Evolutionary conservation across 2,329 filamentous ascomycete genomes (phyloP).

Genomic region (Aspergillus tanneri): DNA sequence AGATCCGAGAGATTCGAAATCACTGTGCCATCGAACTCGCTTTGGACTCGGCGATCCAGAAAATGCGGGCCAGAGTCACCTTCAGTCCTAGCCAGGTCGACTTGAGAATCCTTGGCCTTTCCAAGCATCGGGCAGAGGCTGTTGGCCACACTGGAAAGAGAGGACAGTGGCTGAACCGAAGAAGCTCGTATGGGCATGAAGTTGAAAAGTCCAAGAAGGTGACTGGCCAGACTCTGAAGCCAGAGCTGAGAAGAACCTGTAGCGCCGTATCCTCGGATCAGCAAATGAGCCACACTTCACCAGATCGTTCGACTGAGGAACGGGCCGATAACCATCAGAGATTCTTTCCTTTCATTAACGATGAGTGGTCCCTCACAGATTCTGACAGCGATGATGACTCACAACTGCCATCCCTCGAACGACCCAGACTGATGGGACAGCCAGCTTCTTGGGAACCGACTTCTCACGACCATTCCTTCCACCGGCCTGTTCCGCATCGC

Average conservation of each 20-base stretch:
- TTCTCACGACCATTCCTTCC: constrained; percentile 4
- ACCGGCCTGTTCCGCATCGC: constrained; percentile 1
- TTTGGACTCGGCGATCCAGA: constrained; percentile 50
- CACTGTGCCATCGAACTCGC: constrained; percentile 86
- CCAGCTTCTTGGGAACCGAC: constrained; percentile 12
- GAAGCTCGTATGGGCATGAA: constrained; percentile 36
- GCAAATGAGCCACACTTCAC: constrained; percentile 1
- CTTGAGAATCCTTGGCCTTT: constrained; percentile 18
- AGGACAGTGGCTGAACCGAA: constrained; percentile 22
- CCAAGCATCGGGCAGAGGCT: constrained; percentile 19
- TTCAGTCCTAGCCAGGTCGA: constrained; percentile 32
- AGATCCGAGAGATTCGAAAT: constrained; percentile 79
- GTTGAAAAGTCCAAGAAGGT: constrained; percentile 21
- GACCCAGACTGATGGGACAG: constrained; percentile 2
- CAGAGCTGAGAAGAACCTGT: constrained; percentile 18
- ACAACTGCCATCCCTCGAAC: constrained; percentile 2
- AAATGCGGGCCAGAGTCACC: constrained; percentile 41
- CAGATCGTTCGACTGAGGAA: not conserved
- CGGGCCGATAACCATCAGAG: not conserved
- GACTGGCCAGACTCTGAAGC: constrained; percentile 7
- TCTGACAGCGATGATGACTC: constrained; percentile 15
- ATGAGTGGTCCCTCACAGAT: constrained; percentile 2
- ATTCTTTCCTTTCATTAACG: not conserved
- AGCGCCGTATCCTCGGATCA: constrained; percentile 21
- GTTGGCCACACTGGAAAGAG: constrained; percentile 25